Base-by-base conservation (phyloP, 768 basidiomycete species). In the Coprinopsis sp. region DNA sequence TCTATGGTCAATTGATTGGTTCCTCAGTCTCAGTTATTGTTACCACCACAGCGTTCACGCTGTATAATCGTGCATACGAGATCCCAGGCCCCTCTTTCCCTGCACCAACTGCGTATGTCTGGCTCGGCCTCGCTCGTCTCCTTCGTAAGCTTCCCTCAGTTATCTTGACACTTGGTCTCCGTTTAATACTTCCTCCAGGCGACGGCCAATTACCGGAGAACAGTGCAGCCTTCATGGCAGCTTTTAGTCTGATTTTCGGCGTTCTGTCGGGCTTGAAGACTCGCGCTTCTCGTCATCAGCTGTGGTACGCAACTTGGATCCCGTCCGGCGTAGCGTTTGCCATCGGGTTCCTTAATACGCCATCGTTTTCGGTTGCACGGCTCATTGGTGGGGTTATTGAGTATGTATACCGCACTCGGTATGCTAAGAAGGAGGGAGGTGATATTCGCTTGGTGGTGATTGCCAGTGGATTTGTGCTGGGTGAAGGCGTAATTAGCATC, bases 21-120 rank as follows among this genome's bases (percentile, higher is more conserved):
- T 91, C 89, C 7, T 77, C 83, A 1, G 74, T 95, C 4, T 91
- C 89, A 6, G 92, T 98, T 25, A 53, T 96, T 38, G 87, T 97
- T 18, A 92, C 93, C 1, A 79, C 90, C 0, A 88, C 87, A 1
- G 91, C 91, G 6, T 97, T 87, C 63, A 79, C 76, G 28, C 76
- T 97, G 14, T 98, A 97, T 63, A 87, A 83, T 48, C 81, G 75
- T 44, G 91, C 87, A 12, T 98, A 97, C 63, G 68, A 73, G 16
- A 93, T 96, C 45, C 94, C 94, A 0, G 91, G 91, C 0, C 91
- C 92, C 33, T 84, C 87, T n/a, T 98, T 97, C 65, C 91, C 91
- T 5, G 94, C 92, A 0, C 95, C 95, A 1, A 93, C 90, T 0
- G 93, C 94, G 6, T 94, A 91, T 54, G 88, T 98, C 25, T 98